Percentiles rank a stretch among this genome's conserved stretches.
These are phyloP conservation scores for Vanrija humicola DNA, from an alignment of 1,284 basidiomycete species.

Conservation along the genomic window DNA sequence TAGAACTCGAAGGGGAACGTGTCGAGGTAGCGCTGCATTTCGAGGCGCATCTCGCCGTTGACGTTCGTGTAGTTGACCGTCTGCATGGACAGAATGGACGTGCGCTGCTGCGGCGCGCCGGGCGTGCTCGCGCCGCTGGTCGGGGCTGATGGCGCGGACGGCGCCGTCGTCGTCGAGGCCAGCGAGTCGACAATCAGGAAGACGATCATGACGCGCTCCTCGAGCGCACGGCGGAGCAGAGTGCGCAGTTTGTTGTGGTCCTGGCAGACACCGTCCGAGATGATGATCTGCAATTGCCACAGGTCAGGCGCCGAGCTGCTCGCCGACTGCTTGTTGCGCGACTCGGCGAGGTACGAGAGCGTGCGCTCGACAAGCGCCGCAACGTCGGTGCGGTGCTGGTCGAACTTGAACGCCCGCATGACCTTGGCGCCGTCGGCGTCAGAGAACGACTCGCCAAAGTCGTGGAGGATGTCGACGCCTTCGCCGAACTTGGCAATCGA, in stretches of 20 bases:
- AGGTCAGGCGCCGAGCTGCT: constrained; percentile 62
- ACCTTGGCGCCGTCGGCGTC: constrained; percentile 75
- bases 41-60: constrained; percentile 81
- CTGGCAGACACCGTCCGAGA: constrained; percentile 97
- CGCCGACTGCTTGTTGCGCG: constrained; percentile 65
- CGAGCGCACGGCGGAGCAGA: constrained; percentile 77
- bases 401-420: constrained; percentile 81
- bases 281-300: constrained; percentile 98
- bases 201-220: constrained; percentile 91
- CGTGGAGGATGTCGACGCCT: constrained; percentile 80
- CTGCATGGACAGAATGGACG: constrained; percentile 80
- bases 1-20: constrained; percentile 99
- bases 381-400: constrained; percentile 88
- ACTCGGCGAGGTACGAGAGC: constrained; percentile 68
- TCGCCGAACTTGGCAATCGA: constrained; percentile 90
- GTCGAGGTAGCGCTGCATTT: constrained; percentile 86
- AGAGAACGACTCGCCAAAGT: constrained; percentile 73
- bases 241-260: constrained; percentile 83
- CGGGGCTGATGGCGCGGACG: background rate
- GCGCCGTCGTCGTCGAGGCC: background rate
- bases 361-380: constrained; percentile 79
- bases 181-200: constrained; percentile 95
- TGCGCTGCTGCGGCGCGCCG: constrained; percentile 12
- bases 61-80: constrained; percentile 81
- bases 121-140: constrained; percentile 21